Conservation (phyloP, 805 yeast species). For the Candida alai region DNA sequence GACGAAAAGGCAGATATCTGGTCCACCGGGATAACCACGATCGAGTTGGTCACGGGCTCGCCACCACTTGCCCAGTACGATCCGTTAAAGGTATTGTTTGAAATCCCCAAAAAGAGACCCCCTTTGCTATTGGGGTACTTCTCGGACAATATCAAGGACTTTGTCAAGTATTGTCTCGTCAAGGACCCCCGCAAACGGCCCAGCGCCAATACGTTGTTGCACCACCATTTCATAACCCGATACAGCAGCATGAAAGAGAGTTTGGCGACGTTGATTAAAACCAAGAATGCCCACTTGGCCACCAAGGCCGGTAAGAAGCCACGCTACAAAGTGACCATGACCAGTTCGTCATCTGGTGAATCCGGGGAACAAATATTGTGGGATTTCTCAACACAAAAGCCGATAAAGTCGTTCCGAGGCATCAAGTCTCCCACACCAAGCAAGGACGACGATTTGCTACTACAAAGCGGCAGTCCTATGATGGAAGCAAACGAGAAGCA, state of each 20-base stretch:
- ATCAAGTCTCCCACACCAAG: not conserved
- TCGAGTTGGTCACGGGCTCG: slow-evolving; percentile 75
- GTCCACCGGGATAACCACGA: slow-evolving; percentile 91
- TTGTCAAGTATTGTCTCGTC: slow-evolving; percentile 61
- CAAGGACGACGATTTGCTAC: not conserved
- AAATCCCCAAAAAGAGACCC: slow-evolving; percentile 62
- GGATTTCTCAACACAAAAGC: slow-evolving; percentile 1
- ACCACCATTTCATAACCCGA: slow-evolving; percentile 47
- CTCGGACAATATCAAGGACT: slow-evolving; percentile 56
- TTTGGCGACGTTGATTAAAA: slow-evolving; percentile 4
- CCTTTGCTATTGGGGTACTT: slow-evolving; percentile 52
- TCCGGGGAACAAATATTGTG: not conserved
- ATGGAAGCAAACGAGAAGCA: slow-evolving; percentile 3
- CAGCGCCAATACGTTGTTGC: slow-evolving; percentile 51
- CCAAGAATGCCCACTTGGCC: slow-evolving; percentile 17
- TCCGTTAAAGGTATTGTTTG: slow-evolving; percentile 72
- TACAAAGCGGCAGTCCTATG: not conserved
- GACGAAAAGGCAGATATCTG: slow-evolving; percentile 89
- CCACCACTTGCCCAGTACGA: slow-evolving; percentile 76
- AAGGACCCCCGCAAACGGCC: slow-evolving; percentile 69
- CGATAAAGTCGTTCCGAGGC: not conserved
- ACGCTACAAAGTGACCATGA: slow-evolving; percentile 24
- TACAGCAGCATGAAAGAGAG: slow-evolving; percentile 8
- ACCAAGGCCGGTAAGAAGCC: slow-evolving; percentile 14
- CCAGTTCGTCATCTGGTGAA: too few species aligned